A percentile compares a stretch with the other conserved stretches of the same genome.
Evolutionary conservation across 2,329 filamentous ascomycete genomes (phyloP).

Genomic region (Penicillium sp.): DNA sequence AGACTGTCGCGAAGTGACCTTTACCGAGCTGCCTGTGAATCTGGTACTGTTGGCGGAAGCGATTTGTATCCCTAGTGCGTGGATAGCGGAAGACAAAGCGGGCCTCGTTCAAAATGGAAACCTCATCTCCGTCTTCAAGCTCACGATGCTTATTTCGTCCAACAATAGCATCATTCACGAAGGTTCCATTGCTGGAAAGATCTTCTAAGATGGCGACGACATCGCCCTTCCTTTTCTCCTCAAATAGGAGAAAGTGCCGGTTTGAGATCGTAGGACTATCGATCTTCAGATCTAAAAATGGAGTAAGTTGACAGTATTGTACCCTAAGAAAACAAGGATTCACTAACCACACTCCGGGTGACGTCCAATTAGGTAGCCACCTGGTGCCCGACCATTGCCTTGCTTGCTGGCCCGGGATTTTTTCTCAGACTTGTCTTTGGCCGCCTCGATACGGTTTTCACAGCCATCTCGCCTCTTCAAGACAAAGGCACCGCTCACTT

Average conservation of each 20-base stretch:
- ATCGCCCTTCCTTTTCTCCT: conserved; percentile 59
- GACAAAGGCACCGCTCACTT: conserved; percentile 68
- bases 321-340: neutral
- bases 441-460: conserved; percentile 45
- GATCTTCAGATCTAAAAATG: conserved; percentile 65
- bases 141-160: conserved; percentile 90
- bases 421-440: conserved; percentile 36
- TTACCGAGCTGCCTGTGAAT: conserved; percentile 85
- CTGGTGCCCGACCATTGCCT: conserved; percentile 61
- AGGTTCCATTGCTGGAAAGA: conserved; percentile 93
- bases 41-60: conserved; percentile 83
- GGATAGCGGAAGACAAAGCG: conserved; percentile 93
- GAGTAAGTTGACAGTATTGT: conserved; percentile 13
- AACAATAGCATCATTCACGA: conserved; percentile 86
- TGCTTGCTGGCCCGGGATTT: conserved; percentile 53
- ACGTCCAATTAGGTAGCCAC: conserved; percentile 87
- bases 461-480: conserved; percentile 74
- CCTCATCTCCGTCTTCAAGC: conserved; percentile 85
- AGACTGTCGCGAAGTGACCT: conserved; percentile 93
- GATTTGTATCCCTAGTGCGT: conserved; percentile 68
- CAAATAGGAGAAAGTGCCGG: conserved; percentile 58
- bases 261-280: conserved; percentile 83
- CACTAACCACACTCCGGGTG: conserved; percentile 88
- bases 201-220: conserved; percentile 79
- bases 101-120: conserved; percentile 80